phyloP scores from a whole-genome alignment of 495 filamentous ascomycete species.

The Xylaria venustula region DNA sequence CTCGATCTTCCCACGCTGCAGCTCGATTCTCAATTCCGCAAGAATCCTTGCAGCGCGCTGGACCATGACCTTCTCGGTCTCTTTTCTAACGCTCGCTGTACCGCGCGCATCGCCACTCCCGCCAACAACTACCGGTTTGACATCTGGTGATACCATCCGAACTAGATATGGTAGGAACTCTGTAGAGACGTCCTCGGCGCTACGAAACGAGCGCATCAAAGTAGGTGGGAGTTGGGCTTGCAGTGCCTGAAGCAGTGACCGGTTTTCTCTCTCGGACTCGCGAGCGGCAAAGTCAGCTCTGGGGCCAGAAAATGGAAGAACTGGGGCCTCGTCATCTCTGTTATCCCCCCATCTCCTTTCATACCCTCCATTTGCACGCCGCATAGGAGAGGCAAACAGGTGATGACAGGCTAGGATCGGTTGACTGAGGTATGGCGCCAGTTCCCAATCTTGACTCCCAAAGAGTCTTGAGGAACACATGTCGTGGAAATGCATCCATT shows the following conservation, averaged over 20 bases:
- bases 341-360: conserved; percentile 41
- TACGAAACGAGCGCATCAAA: conserved; percentile 73
- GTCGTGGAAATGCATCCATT: conserved; percentile 96
- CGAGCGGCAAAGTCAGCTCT: conserved; percentile 74
- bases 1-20: conserved; percentile 81
- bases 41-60: conserved; percentile 76
- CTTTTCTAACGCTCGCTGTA: conserved; percentile 81
- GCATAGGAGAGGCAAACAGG: conserved; percentile 72
- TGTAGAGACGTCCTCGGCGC: conserved; percentile 66
- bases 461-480: conserved; percentile 71
- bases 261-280: conserved; percentile 68
- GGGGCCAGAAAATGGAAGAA: conserved; percentile 74
- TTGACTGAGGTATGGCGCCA: conserved; percentile 79
- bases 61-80: conserved; percentile 78
- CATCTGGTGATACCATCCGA: conserved; percentile 78
- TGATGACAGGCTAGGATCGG: conserved; percentile 87
- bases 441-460: conserved; percentile 81
- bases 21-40: conserved; percentile 71
- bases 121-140: conserved; percentile 89
- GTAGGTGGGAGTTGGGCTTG: conserved; percentile 57
- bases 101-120: conserved; percentile 61
- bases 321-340: conserved; percentile 54
- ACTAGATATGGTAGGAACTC: conserved; percentile 83
- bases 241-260: conserved; percentile 51
- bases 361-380: conserved; percentile 33